Base-by-base conservation (phyloP, 2,329 filamentous ascomycete genomes). In the Botrytis galanthina region DNA sequence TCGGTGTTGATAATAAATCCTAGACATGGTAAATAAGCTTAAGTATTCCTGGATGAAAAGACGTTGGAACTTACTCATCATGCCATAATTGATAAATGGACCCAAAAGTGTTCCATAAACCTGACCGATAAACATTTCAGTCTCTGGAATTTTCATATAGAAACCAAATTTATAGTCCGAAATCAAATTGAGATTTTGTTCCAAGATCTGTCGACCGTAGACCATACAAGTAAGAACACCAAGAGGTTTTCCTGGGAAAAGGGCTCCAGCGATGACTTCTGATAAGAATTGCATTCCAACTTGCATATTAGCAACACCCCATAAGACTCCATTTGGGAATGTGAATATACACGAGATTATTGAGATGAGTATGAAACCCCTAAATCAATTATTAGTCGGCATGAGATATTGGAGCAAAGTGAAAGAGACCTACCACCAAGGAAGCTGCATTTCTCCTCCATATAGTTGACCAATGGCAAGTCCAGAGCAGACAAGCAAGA, bases 171-270 rank as follows among this genome's bases (percentile, higher is more conserved):
- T 83, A 74, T 80, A 82, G 72, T 82, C 81, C 2, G 77, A 80
- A 48, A 80, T 78, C 4, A 82, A 75, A 68, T 81, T 81, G 39
- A 82, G 75, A 71, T 79, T 78, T 72, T 83, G 81, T 69, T 80
- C 80, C 37, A 82, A 76, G 54, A 82, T 79, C 73, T 82, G 80
- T 16, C 80, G 76, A n/a, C 79, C 79, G 73, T 79, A 82, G 4
- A 77, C 77, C 76, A 81, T 80, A 63, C 76, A 78, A 4, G 70
- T 71, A n/a, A 71, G 70, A 32, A 71, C 70, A 5, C 32, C 71
- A 75, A 93, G 84, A 4, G 91, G 91, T 5, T 87, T 87, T 37
- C 91, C 91, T 1, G 76, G 76, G 80, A 81, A 71, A 78, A 82
- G 84, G 77, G 86, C 86, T n/a, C 85, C 85, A 44, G 83, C 81